Base-by-base conservation (phyloP, 768 basidiomycete genomes). In the Suillus weaverae region DNA sequence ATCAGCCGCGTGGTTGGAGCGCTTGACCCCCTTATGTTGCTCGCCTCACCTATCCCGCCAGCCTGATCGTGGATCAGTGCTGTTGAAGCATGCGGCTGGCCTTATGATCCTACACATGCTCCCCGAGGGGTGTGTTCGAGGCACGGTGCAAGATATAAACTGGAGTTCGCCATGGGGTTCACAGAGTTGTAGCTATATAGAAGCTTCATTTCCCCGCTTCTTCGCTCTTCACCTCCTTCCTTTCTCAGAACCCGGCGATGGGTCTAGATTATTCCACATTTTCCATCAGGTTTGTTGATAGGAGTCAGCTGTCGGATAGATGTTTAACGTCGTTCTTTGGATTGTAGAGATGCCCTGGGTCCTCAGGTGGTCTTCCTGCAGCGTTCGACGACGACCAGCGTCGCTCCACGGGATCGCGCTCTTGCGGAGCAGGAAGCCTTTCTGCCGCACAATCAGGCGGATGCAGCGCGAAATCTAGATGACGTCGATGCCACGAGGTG, bases 141-240 rank as follows among this genome's bases (percentile, higher is more conserved):
- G 41, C 57, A 41, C 41, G 57, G 6, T 30, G 30, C 57, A 59
- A 59, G 39, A 59, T 59, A 41, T 59, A 59, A 59, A 41, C 26
- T 43, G 26, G 33, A 56, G 4, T 39, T 30, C 30, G 1, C 26
- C 38, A 26, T 32, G 57, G 57, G 57, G 57, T 59, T 41, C 26
- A 41, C 57, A 59, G 39, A 59, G 26, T 18, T 41, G 38, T 13
- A n/a, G 14, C n/a, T 56, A 59, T 59, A 59, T 59, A 59, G 57
- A 59, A 59, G 57, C 39, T 59, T 59, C 57, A 59, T 59, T 59
- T 59, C 57, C 57, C 57, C 6, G 57, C 57, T 59, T 59, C 57
- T 41, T 59, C 22, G 36, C 55, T 56, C 55, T 56, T 57, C 56
- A 57, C 56, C 38, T 30, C 57, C 26, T 59, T 59, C 57, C 38